Evolutionary conservation across 192 early-diverging fungal species (phyloP), one percentile per base, ranked within the genome.

Genomic region (Allomyces javanicus): DNA sequence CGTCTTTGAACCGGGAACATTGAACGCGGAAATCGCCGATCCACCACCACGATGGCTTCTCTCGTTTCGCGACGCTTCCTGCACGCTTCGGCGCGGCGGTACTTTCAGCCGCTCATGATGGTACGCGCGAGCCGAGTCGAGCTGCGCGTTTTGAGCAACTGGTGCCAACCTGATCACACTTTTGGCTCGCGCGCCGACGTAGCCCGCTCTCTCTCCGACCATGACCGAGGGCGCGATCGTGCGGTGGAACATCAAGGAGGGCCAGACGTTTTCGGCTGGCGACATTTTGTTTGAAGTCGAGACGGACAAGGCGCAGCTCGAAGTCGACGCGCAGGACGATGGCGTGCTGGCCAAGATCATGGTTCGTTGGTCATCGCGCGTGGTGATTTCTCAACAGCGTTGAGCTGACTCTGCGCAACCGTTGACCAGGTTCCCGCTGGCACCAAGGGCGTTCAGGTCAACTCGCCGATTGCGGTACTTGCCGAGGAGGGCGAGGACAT

Each of bases 231-330:
- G 66, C 33, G 55, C 33, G n/a, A 25, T 67, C 55, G 50, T 27
- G 14, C 12, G 17, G 24, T 67, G 66, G 66, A 58, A 67, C 40
- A 61, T 22, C n/a, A 61, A 67, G 66, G 66, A 67, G 25, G 66
- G 66, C 9, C n/a, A 67, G n/a, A 12, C 40, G 5, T 24, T 67
- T n/a, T 19, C 40, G 21, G 40, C 66, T 0, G 66, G 66, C 23
- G 66, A 67, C 24, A 45, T 67, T 4, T 58, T 67, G 50, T 27
- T 67, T 24, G 66, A 67, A 17, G 55, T 67, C 25, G 66, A 67
- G 58, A 67, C 66, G 22, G 66, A 67, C 66, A 67, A 67, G 58
- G 66, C 66, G 58, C 66, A 67, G 50, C 33, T 67, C 21, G 66
- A 67, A 7, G 33, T 67, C n/a, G 66, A 67, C 23, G 33, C 40